Conservation (phyloP, 129 eudicot genomes). For the Lonicera japonica region DNA sequence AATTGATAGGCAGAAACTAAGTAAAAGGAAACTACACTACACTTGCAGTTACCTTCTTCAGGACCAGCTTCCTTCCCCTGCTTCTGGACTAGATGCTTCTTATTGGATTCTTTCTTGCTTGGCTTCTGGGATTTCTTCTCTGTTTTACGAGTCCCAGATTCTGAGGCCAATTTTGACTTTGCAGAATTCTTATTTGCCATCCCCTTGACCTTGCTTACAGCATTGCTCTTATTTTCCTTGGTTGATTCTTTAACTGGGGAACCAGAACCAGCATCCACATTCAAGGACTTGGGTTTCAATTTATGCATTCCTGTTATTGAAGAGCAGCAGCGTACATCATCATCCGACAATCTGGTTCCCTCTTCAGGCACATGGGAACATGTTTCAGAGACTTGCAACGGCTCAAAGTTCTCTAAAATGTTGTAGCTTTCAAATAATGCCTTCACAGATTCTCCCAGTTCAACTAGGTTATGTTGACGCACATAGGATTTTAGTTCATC, state of each 20-base stretch:
- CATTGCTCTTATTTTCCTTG: constrained; percentile 29
- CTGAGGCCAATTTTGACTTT: constrained; percentile 13
- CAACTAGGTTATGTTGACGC: constrained; percentile 52
- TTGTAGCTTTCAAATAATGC: constrained; percentile 51
- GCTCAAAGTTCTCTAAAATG: constrained; percentile 50
- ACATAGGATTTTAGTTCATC: constrained; percentile 70
- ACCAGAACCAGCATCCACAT: constrained; percentile 22
- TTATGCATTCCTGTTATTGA: constrained; percentile 38
- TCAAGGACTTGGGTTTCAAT: constrained; percentile 39
- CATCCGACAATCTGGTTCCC: constrained; percentile 38
- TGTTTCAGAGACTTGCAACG: constrained; percentile 54
- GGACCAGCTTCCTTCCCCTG: constrained; percentile 36
- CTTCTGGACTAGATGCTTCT: constrained; percentile 32
- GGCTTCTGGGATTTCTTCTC: constrained; percentile 44
- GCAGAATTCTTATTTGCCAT: constrained; percentile 29
- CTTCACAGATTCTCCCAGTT: constrained; percentile 47
- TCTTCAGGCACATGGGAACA: constrained; percentile 50
- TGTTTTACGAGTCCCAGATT: constrained; percentile 16
- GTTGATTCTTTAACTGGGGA: constrained; percentile 29
- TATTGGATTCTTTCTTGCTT: constrained; percentile 29
- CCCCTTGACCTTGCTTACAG: constrained; percentile 26
- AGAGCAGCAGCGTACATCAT: constrained; percentile 44
- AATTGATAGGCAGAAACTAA: no score
- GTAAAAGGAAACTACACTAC: not conserved
- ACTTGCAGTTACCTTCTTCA: constrained; percentile 38